Evolutionary conservation across 306 rosid genomes (phyloP).

Genomic region (Fragaria nilgerrensis): DNA sequence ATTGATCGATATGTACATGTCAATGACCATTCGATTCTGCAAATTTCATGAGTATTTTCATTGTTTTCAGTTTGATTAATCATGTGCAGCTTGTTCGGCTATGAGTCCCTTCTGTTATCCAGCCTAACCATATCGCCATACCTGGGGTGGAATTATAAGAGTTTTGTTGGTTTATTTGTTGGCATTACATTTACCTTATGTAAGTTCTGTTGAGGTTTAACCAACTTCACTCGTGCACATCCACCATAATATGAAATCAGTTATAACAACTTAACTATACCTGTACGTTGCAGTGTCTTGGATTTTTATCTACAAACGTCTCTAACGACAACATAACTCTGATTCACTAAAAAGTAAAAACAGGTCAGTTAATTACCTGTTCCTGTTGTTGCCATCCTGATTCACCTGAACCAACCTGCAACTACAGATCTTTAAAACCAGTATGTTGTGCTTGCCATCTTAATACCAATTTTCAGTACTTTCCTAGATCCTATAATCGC

Average conservation of each 20-base stretch:
- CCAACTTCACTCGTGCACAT: not conserved
- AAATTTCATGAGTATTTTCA: not conserved
- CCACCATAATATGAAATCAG: not conserved
- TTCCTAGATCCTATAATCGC: too few relatives aligned
- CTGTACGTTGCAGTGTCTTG: not conserved
- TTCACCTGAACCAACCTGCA: not conserved
- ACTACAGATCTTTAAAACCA: too few relatives aligned
- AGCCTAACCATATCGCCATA: not conserved
- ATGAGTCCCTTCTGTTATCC: not conserved
- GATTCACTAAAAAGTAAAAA: not conserved
- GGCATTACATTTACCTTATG: not conserved
- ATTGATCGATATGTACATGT: not conserved
- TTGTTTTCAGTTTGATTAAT: not conserved
- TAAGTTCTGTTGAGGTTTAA: not conserved
- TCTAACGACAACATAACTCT: not conserved
- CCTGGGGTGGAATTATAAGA: not conserved
- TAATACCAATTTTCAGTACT: too few relatives aligned
- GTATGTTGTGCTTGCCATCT: not conserved
- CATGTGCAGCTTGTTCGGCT: not conserved
- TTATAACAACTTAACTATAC: not conserved
- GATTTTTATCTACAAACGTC: not conserved
- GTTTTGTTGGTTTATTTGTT: too few relatives aligned
- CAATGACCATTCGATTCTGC: not conserved
- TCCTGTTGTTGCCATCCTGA: not conserved
- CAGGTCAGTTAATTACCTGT: not conserved